Base-by-base conservation (phyloP, 176 grass and related monocot genomes). In the Elymus sibiricus region DNA sequence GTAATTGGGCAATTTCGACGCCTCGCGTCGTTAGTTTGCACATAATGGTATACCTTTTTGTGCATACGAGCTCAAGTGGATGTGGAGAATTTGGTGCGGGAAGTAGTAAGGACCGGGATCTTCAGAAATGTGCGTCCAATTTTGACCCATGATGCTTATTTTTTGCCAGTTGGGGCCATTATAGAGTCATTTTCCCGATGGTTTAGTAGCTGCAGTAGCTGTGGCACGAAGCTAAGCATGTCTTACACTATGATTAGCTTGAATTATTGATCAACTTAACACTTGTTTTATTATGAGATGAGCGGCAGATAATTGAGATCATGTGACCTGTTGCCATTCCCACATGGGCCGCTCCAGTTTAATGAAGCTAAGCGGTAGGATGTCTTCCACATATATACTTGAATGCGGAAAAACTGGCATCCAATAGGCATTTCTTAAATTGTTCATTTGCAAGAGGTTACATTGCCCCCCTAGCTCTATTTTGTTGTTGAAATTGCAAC, bases 121-220 rank as follows among this genome's bases (percentile, higher is more conserved):
- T 78, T 90, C 11, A 76, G 29, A 86, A 86, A 53, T 56, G 79
- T 53, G 82, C 27, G 4, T 70, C 37, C 1, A 31, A 29, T 90
- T 16, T 53, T 42, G 3, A 78, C 29, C 29, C 9, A 3, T 29
- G 11, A 22, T 58, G 55, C 24, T 79, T 79, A 26, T 64, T 56
- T 74, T 74, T 34, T 58, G 32, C 56, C 16, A 74, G 17, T 19
- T 74, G 2, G 66, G 1, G 19, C 14, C 38, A 46, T 37, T 14
- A 78, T 10, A 21, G 27, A 38, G 4, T 11, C 64, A 17, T 25
- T 11, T 13, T 27, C 1, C 65, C n/a, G 72, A 58, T 83, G 28
- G 4, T 59, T 66, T 64, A 27, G 31, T 86, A 51, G 58, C 22
- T 40, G 80, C 29, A 55, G 13, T 55, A 7, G 1, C 56, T 31